Base-by-base conservation (phyloP, 1,139 yeast genomes). In the Candida frijolesensis region DNA sequence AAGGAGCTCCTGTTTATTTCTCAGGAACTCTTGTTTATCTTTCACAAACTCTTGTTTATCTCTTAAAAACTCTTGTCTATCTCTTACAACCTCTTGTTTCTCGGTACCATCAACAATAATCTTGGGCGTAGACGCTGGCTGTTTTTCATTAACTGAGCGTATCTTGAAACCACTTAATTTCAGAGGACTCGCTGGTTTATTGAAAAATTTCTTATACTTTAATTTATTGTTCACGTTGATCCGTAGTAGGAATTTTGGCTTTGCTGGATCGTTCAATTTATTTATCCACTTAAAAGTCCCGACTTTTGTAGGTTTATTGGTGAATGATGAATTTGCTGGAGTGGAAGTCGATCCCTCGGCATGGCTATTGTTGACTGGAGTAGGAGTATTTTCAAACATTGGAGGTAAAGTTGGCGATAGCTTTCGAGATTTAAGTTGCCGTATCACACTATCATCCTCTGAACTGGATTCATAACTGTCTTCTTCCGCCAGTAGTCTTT, bases 341-440 rank as follows among this genome's bases (percentile, higher is more conserved):
- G 46, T 35, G n/a, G 29, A n/a, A 12, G 48, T 22, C 37, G 38
- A 29, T 12, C 34, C 35, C 11, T 15, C 30, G 2, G 25, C 18
- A n/a, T 22, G 27, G 16, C 46, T 11, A 12, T 29, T 19, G 34
- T 22, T 38, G 6, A n/a, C 14, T 5, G 45, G 38, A 12, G 46
- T 27, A 14, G 49, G 38, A 4, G 45, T 38, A 18, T 60, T 42
- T 4, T 32, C 65, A 48, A 70, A 70, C 22, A 66, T 63, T 12
- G 68, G 58, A 2, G 77, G 77, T 32, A 71, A 57, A 2, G 76
- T 71, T 3, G 77, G 76, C 1, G 75, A 69, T 34, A 72, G 56
- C 15, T 40, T 32, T 14, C 41, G 29, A 29, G 42, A 19, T 32
- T 46, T 35, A 3, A 41, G 44, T 34, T 39, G 51, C 22, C 49